These are phyloP conservation scores for Sporothrix brunneoviolacea DNA, from an alignment of 2,329 filamentous ascomycete species.

Conservation along the genomic window DNA sequence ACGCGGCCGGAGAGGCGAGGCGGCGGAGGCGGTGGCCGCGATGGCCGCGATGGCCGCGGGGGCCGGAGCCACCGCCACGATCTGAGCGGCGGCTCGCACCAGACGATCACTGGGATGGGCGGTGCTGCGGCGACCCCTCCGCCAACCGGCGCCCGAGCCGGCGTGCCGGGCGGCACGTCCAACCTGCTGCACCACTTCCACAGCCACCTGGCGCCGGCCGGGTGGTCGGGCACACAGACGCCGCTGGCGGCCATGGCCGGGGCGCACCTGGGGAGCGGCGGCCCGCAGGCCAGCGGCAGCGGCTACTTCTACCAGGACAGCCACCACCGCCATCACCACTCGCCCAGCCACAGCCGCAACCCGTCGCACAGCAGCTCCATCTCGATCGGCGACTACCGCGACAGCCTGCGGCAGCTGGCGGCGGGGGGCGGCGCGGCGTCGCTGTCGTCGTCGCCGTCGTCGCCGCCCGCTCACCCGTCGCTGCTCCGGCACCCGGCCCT, in stretches of 20 bases:
- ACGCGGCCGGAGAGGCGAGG: too few species aligned
- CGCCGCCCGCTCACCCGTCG: conserved; percentile 2
- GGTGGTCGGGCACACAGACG: conserved; percentile 68
- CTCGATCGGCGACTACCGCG: conserved; percentile 23
- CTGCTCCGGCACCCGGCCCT: conserved; percentile 27
- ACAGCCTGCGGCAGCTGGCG: conserved; percentile 1
- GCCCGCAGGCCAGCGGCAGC: conserved; percentile 30
- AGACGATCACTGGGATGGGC: conserved; percentile 36
- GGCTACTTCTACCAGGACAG: conserved; percentile 11
- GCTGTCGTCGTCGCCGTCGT: conserved; percentile 1
- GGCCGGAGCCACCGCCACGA: conserved; percentile 26
- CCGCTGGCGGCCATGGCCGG: conserved; percentile 74
- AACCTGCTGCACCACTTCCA: conserved; percentile 74
- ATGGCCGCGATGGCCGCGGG: conserved; percentile 32
- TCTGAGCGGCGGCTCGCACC: conserved; percentile 20
- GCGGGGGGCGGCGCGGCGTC: conserved; percentile 21
- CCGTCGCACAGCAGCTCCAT: conserved; percentile 27
- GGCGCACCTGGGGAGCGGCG: conserved; percentile 51
- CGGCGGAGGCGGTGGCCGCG: conserved; percentile 20
- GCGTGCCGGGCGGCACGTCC: conserved; percentile 63
- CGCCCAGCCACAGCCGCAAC: conserved; percentile 21
- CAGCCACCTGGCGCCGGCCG: conserved; percentile 59
- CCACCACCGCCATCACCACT: conserved; percentile 3
- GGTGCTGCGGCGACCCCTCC: conserved; percentile 52
- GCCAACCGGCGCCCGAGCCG: conserved; percentile 30